Conservation (phyloP, 1,284 basidiomycete species). For the Prillingera fragicola region DNA sequence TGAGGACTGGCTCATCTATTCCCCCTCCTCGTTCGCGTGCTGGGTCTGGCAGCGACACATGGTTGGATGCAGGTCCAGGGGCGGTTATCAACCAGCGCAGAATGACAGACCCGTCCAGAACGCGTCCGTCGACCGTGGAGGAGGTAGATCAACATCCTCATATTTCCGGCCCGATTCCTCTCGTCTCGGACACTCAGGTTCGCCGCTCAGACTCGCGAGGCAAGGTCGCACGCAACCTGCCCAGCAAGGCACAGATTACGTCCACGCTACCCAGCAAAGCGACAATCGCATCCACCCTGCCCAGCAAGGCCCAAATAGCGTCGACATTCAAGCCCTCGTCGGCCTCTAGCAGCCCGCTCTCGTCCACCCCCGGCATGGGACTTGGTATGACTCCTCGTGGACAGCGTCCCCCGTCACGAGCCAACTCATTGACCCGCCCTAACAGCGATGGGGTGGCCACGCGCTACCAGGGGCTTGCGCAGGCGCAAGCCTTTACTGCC, state of each 20-base stretch:
- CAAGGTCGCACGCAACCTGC: no score
- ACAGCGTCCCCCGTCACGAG: not conserved
- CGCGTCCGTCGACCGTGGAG: not conserved
- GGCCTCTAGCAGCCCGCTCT: no score
- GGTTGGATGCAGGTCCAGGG: not conserved
- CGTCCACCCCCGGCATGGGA: not conserved
- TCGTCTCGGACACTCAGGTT: slow-evolving; percentile 11
- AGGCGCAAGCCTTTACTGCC: slow-evolving; percentile 1
- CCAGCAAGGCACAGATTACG: no score
- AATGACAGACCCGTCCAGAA: slow-evolving; percentile 5
- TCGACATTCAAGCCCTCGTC: no score
- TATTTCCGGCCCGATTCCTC: slow-evolving; percentile 23
- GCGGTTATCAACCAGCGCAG: slow-evolving; percentile 2
- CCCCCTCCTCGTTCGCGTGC: no score
- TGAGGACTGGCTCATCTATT: slow-evolving; percentile 26
- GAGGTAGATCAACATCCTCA: slow-evolving; percentile 19
- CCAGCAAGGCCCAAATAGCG: no score
- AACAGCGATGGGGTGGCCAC: not conserved
- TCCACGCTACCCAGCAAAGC: no score
- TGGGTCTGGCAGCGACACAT: slow-evolving; percentile 5
- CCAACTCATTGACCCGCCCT: not conserved
- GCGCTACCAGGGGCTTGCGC: slow-evolving; percentile 11
- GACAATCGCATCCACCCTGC: no score
- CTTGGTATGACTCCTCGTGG: not conserved
- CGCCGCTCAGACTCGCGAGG: no score